These are phyloP conservation scores for Xylaria longipes DNA, from an alignment of 495 filamentous ascomycete species.

Conservation along the genomic window DNA sequence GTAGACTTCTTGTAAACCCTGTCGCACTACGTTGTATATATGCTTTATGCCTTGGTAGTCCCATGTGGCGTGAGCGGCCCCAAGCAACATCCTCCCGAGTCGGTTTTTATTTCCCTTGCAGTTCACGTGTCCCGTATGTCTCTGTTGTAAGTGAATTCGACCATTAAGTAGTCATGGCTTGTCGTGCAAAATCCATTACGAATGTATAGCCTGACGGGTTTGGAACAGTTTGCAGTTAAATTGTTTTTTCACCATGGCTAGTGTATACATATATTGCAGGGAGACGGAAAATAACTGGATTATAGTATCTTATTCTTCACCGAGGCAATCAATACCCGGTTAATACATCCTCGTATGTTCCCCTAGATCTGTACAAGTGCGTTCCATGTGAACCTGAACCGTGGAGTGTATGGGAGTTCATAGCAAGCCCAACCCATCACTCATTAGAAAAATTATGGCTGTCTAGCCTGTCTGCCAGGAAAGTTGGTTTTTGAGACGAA, in stretches of 20 bases:
- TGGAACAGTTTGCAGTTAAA: not conserved
- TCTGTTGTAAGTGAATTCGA: not conserved
- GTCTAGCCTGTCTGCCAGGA: not conserved
- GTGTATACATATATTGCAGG: not conserved
- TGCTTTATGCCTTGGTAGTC: not conserved
- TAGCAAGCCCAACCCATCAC: conserved; percentile 6
- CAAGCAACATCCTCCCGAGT: not conserved
- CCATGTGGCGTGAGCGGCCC: not conserved
- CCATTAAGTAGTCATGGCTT: not conserved
- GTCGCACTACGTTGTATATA: not conserved
- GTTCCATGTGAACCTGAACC: not conserved
- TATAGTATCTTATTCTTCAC: conserved; percentile 16
- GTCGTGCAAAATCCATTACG: not conserved
- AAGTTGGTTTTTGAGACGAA: not conserved
- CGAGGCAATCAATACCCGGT: not conserved
- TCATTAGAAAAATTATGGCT: conserved; percentile 22
- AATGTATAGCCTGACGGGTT: not conserved
- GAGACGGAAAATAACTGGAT: not conserved
- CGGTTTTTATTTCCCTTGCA: not conserved
- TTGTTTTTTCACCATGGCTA: not conserved
- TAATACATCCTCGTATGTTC: not conserved
- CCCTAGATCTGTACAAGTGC: conserved; percentile 4
- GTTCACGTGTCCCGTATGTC: not conserved
- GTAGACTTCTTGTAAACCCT: conserved; percentile 35
- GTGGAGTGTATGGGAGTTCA: not conserved